Evolutionary conservation across 31 red algal species (phyloP).

Genomic region (Endocladia muricata): DNA sequence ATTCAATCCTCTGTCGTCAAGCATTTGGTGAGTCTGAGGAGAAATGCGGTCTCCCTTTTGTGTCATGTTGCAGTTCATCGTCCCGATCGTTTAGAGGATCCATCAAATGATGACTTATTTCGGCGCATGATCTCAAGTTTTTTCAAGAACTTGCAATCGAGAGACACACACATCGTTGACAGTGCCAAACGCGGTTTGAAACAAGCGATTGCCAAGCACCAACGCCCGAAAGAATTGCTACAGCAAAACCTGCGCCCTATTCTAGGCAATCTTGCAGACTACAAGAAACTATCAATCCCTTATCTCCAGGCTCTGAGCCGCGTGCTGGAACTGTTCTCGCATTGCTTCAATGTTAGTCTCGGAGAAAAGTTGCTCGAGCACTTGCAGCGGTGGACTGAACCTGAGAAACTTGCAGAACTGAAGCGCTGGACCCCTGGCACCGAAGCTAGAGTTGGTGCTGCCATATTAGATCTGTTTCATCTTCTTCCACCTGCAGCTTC

Average conservation of each 20-base stretch:
- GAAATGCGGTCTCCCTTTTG: constrained; percentile 58
- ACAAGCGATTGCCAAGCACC: constrained; percentile 61
- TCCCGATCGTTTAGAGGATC: constrained; percentile 18
- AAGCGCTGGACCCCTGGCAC: constrained; percentile 68
- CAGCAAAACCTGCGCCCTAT: constrained; percentile 90
- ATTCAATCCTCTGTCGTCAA: constrained; percentile 33
- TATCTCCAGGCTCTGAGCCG: constrained; percentile 82
- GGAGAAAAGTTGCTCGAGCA: constrained; percentile 97
- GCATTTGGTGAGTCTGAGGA: constrained; percentile 47
- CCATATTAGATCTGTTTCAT: constrained; percentile 89
- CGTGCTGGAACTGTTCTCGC: constrained; percentile 89
- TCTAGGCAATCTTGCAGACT: constrained; percentile 83
- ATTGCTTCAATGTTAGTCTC: constrained; percentile 96
- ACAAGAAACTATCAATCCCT: constrained; percentile 79
- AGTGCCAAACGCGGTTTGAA: constrained; percentile 71
- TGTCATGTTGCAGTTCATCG: constrained; percentile 52
- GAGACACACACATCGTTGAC: constrained; percentile 65
- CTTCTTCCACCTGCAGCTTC: constrained; percentile 61
- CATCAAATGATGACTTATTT: constrained; percentile 67
- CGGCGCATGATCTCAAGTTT: constrained; percentile 64
- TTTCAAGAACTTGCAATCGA: constrained; percentile 88
- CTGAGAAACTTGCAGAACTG: constrained; percentile 63
- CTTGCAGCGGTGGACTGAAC: constrained; percentile 88
- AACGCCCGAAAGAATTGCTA: constrained; percentile 74
- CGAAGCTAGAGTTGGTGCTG: constrained; percentile 80